Evolutionary conservation across 805 yeast species (phyloP), one percentile per base, ranked within the genome.

Genomic region (Teunomyces lycoperdinae): DNA sequence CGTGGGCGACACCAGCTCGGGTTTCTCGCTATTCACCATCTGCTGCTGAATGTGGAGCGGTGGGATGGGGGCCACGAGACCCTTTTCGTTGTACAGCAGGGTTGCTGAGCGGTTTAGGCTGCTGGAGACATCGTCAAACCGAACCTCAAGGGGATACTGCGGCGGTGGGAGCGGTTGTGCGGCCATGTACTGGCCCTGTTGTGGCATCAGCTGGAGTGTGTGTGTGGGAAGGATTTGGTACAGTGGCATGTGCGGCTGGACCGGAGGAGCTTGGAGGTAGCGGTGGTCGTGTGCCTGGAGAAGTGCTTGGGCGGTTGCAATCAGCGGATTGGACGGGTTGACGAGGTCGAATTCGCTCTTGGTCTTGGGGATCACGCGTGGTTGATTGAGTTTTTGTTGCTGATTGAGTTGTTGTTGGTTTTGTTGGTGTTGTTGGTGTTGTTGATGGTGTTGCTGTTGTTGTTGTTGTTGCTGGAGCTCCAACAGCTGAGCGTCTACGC

Each of bases 41-140:
- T 72, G 74, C 45, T 73, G 77, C 52, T 72, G 77, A 33, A 70
- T 65, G 48, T 71, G 76, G 30, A 72, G 59, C 4, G 77, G 77
- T 3, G 77, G 77, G 13, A 73, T 73, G 1, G 75, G 64, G 14
- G 58, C 49, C 34, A 60, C 64, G 13, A 62, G 54, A 8, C 63
- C 59, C 42, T 50, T 52, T 11, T 56, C 54, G 33, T 43, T 33
- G 46, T 47, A 49, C 36, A 10, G 40, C 26, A 20, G 41, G 14
- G 30, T 9, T 13, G 9, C 13, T 2, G 41, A 9, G 10, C 30
- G 41, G 16, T n/a, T 28, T 17, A 10, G 16, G 10, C 9, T 11
- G 13, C 14, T 11, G 14, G 9, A 5, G 5, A 38, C 16, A 17
- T 52, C 55, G 33, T 52, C 53, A 33, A 45, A 52, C 13, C 53